Base-by-base conservation (phyloP, 371 early-diverging fungal genomes). In the Haplosporangium sp. region DNA sequence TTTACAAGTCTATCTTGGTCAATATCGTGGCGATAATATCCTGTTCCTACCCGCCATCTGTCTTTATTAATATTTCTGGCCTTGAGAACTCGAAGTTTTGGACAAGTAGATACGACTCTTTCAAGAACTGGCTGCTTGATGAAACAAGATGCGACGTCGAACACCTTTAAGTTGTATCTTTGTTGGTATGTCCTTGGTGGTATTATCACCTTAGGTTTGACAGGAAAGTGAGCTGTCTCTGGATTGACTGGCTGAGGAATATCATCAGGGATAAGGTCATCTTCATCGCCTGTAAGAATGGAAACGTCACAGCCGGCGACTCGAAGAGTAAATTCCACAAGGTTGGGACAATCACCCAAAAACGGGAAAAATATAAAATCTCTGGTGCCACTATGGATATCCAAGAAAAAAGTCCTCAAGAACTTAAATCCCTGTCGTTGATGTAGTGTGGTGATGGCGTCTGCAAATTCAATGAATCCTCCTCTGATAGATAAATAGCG, bases 161-260 rank as follows among this genome's bases (percentile, higher is more conserved):
- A 71, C 20, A 35, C 44, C 7, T 56, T 53, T n/a, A 78, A 68
- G 7, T 50, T 45, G 39, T 78, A 78, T 13, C 63, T 61, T 0
- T 67, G 47, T 11, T 61, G n/a, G 39, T 66, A 69, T 3, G 27
- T 9, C 58, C 63, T 64, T 7, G 76, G 71, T 0, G 71, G 68
- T 7, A 59, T 15, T 7, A 69, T 58, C 19, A 50, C 44, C 34
- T 55, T 47, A 37, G 75, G 75, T 50, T 62, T 62, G 42, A 50
- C 48, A 10, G 75, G 75, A 38, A 69, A 75, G 45, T 75, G 75
- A 3, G 75, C 75, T 4, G 70, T 70, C 44, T 57, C 69, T 45
- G 75, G 71, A 11, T 76, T 15, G 50, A 19, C 39, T 71, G 3
- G 10, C 4, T 6, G 1, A 61, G 71, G 17, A 6, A 35, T 38